Evolutionary conservation across 2,329 filamentous ascomycete genomes (phyloP), one percentile per base, ranked within the genome.

Genomic region (Rutstroemia sp.): DNA sequence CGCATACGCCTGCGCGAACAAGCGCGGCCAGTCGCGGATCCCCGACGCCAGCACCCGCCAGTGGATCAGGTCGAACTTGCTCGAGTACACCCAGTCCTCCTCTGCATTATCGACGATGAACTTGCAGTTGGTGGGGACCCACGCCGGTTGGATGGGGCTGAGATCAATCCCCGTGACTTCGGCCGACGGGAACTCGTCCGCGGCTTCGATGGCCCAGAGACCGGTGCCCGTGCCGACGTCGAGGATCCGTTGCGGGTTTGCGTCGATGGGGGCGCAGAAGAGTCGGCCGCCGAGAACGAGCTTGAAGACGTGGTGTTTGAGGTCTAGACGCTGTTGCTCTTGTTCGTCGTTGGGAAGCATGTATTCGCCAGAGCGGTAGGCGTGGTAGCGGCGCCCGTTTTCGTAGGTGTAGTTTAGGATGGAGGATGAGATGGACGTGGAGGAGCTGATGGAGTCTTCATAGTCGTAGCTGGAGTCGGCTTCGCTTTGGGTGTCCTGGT

Each of bases 71-170:
- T 85, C 81, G 54, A 83, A 84, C 51, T 46, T 36, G 10, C 78
- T 73, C 58, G 81, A 75, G 4, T 67, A 75, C 16, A 81, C 66
- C 73, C 73, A 75, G 19, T 68, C 63, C n/a, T 78, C 74, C 65
- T 83, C 81, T 38, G 80, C 78, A 64, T 88, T 83, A 65, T 88
- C 84, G 38, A 87, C 77, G 56, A 84, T 75, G 62, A 87, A 87
- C 56, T 78, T 76, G 50, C 53, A 55, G 63, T 87, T 87, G 27
- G 75, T 72, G 1, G 82, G 82, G 3, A 84, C 77, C 70, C 76
- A 78, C 27, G 73, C 73, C 2, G 80, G 79, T 64, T 84, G 80
- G 42, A 83, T 82, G 1, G 80, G 80, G 12, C 77, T 80, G 2
- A 84, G 73, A 64, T 84, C 81, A 5, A 79, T 74, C 10, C 80